A percentile compares a stretch with the other conserved stretches of the same genome.
These are phyloP conservation scores for Hymenoscyphus occultus DNA, from an alignment of 2,329 filamentous ascomycete species.

Conservation along the genomic window DNA sequence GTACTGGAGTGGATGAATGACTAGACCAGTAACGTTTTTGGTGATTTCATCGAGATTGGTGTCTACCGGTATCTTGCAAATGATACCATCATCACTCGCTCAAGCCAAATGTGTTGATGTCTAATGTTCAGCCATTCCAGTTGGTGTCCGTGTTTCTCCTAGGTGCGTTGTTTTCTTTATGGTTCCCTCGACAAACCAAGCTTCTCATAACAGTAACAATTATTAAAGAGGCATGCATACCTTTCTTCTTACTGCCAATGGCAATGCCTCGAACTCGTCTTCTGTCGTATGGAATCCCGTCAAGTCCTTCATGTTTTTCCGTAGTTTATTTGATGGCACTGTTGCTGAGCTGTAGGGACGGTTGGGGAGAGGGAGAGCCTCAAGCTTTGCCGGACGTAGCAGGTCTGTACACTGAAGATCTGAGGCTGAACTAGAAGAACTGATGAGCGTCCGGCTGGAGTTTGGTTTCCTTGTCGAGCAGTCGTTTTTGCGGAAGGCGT, in stretches of 20 bases:
- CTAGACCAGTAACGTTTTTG: constrained; percentile 2
- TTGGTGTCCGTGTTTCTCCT: background rate
- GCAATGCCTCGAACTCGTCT: constrained; percentile 50
- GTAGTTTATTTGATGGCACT: constrained; percentile 23
- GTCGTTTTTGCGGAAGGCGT: background rate
- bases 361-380: constrained; percentile 29
- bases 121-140: background rate
- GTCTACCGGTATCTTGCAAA: background rate
- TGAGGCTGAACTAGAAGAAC: constrained; percentile 22
- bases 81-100: constrained; percentile 3
- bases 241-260: constrained; percentile 50
- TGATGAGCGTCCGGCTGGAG: background rate
- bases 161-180: background rate
- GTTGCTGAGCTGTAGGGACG: constrained; percentile 28
- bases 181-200: constrained; percentile 3
- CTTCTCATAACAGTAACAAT: constrained; percentile 4
- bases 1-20: background rate
- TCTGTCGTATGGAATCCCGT: constrained; percentile 37
- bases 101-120: constrained; percentile 3
- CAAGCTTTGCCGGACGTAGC: constrained; percentile 17
- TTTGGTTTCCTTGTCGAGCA: background rate
- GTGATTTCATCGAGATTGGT: constrained; percentile 1
- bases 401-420: constrained; percentile 15
- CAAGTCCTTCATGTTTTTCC: constrained; percentile 35
- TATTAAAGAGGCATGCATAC: constrained; percentile 41